These are phyloP conservation scores for Pythium plurisporium DNA, from an alignment of 352 stramenopile genomes.

Conservation along the genomic window DNA sequence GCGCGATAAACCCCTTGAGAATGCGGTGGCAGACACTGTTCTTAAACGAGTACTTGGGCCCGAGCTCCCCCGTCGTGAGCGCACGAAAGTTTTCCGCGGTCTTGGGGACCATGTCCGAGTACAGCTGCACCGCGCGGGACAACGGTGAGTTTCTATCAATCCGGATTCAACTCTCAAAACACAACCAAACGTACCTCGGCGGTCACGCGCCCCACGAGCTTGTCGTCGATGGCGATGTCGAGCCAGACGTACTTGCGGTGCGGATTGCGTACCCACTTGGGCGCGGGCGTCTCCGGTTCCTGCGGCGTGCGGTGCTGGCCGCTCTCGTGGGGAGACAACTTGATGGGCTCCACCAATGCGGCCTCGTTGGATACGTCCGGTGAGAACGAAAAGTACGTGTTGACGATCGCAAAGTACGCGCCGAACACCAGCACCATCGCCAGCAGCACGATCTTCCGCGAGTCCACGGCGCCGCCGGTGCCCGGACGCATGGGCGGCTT, in stretches of 20 bases:
- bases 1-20: conserved; percentile 99
- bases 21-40: conserved; percentile 97
- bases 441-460: conserved; percentile 51
- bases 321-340: background rate
- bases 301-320: background rate
- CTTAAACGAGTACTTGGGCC: conserved; percentile 93
- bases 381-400: conserved; percentile 55
- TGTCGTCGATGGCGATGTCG: conserved; percentile 76
- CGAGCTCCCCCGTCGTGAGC: conserved; percentile 98
- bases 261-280: conserved; percentile 48
- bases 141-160: too few species aligned
- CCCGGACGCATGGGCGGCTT: conserved; percentile 2
- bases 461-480: conserved; percentile 26
- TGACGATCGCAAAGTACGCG: conserved; percentile 59
- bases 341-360: conserved; percentile 1
- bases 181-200: conserved; percentile 63
- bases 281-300: background rate
- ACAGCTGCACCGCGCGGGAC: too few species aligned
- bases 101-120: conserved; percentile 94
- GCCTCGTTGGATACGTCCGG: conserved; percentile 1
- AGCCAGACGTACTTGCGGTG: conserved; percentile 84
- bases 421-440: conserved; percentile 54
- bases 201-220: conserved; percentile 63
- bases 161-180: too few species aligned
- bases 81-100: conserved; percentile 98